Base-by-base conservation (phyloP, 768 basidiomycete species). In the Psilocybe cyanescens region DNA sequence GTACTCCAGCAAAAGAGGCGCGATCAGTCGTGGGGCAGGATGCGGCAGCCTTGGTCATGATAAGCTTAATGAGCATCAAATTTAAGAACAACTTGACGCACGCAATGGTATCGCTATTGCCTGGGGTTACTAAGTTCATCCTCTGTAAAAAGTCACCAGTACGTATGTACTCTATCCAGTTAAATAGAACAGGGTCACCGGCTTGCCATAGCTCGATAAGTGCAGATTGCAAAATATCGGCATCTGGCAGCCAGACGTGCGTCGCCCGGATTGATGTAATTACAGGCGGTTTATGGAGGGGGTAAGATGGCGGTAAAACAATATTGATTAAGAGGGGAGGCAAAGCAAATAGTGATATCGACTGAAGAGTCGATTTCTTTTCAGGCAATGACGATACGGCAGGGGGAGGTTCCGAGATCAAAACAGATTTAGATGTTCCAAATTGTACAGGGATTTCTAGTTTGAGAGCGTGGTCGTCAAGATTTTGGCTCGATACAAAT, bases 131-230 rank as follows among this genome's bases (percentile, higher is more conserved):
- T 45, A 89, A 63, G 4, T 78, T 76, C 19, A 87, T 68, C 30
- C 74, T 70, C 4, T 75, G 68, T 24, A 93, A 71, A 68, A 92
- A 90, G 35, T 87, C 84, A 3, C 86, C 91, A 8, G 79, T 84
- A 24, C 86, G 84, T 53, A 93, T 81, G 73, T 79, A 87, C 71
- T 92, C 91, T 49, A 91, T 78, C 90, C 90, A 91, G 41, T 75
- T 78, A 65, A 87, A 92, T 3, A 94, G 76, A 4, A 89, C 76
- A 19, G 82, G 81, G 37, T 88, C 82, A 16, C 86, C 87, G 6
- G 78, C 70, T 55, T 81, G 78, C 89, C 90, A 92, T 79, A 83
- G 83, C 1, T 78, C 75, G n/a, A 70, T 61, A 52, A 92, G 75
- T 8, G 70, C 68, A 12, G 71, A 61, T 17, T 75, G 75, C 14